Base-by-base conservation (phyloP, 2,329 filamentous ascomycete genomes). In the Thielaviopsis musarum region DNA sequence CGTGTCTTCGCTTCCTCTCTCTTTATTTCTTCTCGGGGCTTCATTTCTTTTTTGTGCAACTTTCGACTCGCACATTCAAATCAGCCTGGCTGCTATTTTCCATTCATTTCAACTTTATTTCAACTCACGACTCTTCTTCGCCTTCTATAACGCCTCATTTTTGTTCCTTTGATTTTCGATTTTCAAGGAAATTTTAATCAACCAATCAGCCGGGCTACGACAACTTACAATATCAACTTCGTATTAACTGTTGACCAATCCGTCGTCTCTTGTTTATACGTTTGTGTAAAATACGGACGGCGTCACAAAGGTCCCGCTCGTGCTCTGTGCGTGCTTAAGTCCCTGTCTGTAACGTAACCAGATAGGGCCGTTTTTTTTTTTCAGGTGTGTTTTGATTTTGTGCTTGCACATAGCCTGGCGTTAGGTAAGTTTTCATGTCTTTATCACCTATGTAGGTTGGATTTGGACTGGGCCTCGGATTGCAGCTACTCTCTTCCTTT, bases 81-180 rank as follows among this genome's bases (percentile, higher is more conserved):
- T 34, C 34, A 41, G 58, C 58, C 58, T 60, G 58, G 58, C 54
- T 56, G 58, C 58, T 60, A 56, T 12, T 56, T 56, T 26, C 15
- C 10, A 17, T 60, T 53, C 19, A 21, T 7, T 21, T 28, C 28
- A 15, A 26, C 24, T 26, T 55, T n/a, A 5, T 56, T 56, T 49
- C 34, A n/a, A n/a, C n/a, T n/a, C n/a, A 21, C n/a, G 0, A 2
- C 24, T 28, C 45, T 51, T 21, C 55, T 21, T 10, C 41, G 38
- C 30, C 41, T 45, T 41, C 48, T 45, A 34, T 34, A 34, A 34
- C 30, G 30, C 30, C 30, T 28, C 34, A 24, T 17, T 57, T 34
- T 12, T 59, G n/a, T 48, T 30, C 13, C 26, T 55, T 30, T 52
- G 45, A 56, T 41, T 38, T 56, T 19, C 28, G 28, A 38, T 17